These are phyloP conservation scores for Trypanosoma grayi DNA, from an alignment of 208 protist species.

Conservation along the genomic window DNA sequence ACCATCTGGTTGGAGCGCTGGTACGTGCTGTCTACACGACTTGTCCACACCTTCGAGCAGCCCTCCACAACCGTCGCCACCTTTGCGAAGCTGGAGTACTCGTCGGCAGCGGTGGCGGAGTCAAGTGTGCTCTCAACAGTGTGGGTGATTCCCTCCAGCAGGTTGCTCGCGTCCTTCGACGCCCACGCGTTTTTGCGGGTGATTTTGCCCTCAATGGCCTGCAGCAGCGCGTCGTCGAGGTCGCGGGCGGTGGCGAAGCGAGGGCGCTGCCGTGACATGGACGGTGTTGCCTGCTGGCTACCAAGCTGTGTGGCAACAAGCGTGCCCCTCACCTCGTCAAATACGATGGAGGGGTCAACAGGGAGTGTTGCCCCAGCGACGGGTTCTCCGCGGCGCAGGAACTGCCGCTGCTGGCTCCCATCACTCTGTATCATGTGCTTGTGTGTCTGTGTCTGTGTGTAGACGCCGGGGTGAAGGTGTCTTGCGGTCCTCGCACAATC, in stretches of 20 bases:
- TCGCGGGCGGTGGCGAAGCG: constrained; percentile 85
- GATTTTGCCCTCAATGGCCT: constrained; percentile 89
- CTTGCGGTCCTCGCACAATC: neutral
- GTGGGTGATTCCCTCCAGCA: constrained; percentile 88
- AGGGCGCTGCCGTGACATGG: constrained; percentile 60
- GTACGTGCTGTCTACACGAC: constrained; percentile 89
- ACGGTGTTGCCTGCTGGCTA: constrained; percentile 16
- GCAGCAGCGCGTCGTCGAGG: constrained; percentile 81
- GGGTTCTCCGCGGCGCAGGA: constrained; percentile 24
- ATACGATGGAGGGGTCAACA: constrained; percentile 50
- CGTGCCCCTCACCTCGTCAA: constrained; percentile 44
- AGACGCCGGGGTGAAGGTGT: neutral
- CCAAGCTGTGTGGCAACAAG: constrained; percentile 3
- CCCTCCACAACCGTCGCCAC: constrained; percentile 90
- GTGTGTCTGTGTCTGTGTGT: neutral
- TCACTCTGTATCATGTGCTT: neutral
- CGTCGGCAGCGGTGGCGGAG: constrained; percentile 44
- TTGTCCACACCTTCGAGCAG: constrained; percentile 92
- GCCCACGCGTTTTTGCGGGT: constrained; percentile 90
- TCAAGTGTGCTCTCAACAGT: constrained; percentile 84
- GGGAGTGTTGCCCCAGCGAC: constrained; percentile 19
- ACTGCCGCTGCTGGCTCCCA: constrained; percentile 6
- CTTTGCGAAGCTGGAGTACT: constrained; percentile 89
- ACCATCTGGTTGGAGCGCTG: constrained; percentile 87
- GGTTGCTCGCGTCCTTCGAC: constrained; percentile 82